A percentile compares a stretch with the other conserved stretches of the same genome.
phyloP scores from a whole-genome alignment of 805 yeast genomes.

The Yarrowia sp. region DNA sequence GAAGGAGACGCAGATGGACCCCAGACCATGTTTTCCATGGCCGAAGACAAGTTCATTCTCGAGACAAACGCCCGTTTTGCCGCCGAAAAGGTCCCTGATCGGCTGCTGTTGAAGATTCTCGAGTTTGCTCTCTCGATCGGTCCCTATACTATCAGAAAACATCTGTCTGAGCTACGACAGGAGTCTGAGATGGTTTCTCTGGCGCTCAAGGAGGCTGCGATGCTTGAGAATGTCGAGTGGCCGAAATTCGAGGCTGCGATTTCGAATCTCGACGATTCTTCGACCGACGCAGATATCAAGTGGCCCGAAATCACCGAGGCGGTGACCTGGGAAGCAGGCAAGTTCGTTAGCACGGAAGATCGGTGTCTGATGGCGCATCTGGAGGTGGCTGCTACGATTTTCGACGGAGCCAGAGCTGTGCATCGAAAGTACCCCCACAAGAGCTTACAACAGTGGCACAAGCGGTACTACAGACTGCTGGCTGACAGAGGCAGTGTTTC shows the following conservation, averaged over 20 bases:
- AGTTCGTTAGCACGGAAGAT: slow-evolving; percentile 5
- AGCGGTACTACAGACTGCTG: slow-evolving; percentile 20
- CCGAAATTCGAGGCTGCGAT: neutral
- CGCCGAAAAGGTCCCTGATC: neutral
- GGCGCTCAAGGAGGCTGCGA: slow-evolving; percentile 8
- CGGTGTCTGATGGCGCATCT: slow-evolving; percentile 27
- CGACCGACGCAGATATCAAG: neutral
- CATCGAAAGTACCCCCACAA: slow-evolving; percentile 32
- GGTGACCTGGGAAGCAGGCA: neutral
- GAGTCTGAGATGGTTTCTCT: slow-evolving; percentile 27
- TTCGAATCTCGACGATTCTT: neutral
- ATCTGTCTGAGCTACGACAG: slow-evolving; percentile 18
- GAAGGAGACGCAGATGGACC: slow-evolving; percentile 37
- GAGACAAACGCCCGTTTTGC: neutral
- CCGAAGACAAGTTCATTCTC: slow-evolving; percentile 30
- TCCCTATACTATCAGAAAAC: slow-evolving; percentile 21
- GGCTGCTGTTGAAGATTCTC: slow-evolving; percentile 8
- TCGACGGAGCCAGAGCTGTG: slow-evolving; percentile 36
- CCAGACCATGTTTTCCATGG: slow-evolving; percentile 7
- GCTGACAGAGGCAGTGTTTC: neutral
- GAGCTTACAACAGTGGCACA: slow-evolving; percentile 30
- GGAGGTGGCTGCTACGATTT: slow-evolving; percentile 23
- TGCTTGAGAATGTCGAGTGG: slow-evolving; percentile 22
- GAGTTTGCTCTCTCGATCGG: slow-evolving; percentile 17
- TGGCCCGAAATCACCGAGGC: slow-evolving; percentile 9